Evolutionary conservation across 371 early-diverging fungal species (phyloP).

Genomic region (Rhizopus microsporus): DNA sequence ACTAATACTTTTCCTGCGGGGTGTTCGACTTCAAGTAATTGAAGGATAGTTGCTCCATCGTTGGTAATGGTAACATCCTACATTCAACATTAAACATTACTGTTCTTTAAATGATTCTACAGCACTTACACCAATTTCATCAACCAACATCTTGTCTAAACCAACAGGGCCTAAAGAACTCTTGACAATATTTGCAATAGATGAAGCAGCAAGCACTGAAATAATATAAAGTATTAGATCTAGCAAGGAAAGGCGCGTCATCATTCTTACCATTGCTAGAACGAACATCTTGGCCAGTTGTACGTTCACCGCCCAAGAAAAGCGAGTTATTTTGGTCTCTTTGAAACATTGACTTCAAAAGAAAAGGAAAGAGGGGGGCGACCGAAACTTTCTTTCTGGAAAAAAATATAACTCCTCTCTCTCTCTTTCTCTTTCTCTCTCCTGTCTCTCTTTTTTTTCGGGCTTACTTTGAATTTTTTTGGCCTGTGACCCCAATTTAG

Average conservation of each 20-base stretch:
- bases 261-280: slow-evolving; percentile 87
- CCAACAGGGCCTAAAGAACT: slow-evolving; percentile 99
- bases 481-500: neutral
- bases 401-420: too few relatives aligned
- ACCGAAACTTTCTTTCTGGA: neutral
- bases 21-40: slow-evolving; percentile 97
- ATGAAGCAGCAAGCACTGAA: slow-evolving; percentile 68
- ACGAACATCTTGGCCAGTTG: slow-evolving; percentile 93
- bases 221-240: neutral
- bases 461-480: neutral
- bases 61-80: slow-evolving; percentile 99
- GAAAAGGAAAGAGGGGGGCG: neutral
- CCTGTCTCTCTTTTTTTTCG: neutral
- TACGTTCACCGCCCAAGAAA: slow-evolving; percentile 89
- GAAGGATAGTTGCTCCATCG: slow-evolving; percentile 99
- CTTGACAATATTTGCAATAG: slow-evolving; percentile 98
- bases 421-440: too few relatives aligned
- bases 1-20: slow-evolving; percentile 98
- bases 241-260: slow-evolving; percentile 10
- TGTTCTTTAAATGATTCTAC: neutral
- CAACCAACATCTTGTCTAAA: slow-evolving; percentile 99
- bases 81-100: neutral
- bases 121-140: slow-evolving; percentile 93
- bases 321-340: slow-evolving; percentile 23
- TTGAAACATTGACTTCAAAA: slow-evolving; percentile 16